These are phyloP conservation scores for Graphilbum fragrans DNA, from an alignment of 2,329 filamentous ascomycete genomes.

Conservation along the genomic window DNA sequence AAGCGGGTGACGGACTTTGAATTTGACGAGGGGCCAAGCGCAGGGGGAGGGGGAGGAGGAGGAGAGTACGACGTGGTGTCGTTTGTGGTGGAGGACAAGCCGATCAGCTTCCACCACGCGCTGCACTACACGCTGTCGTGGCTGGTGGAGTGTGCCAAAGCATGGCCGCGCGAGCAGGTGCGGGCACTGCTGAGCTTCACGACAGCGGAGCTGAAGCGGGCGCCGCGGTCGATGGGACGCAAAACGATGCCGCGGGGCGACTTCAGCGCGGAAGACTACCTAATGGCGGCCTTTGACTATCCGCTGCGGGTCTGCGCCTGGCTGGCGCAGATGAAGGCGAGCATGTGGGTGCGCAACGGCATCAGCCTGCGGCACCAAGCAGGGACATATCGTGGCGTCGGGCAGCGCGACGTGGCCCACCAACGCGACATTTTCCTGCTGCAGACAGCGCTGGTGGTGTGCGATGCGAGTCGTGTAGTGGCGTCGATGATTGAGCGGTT, in stretches of 20 bases:
- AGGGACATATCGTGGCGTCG: conserved; percentile 80
- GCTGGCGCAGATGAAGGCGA: conserved; percentile 95
- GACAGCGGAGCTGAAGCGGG: conserved; percentile 54
- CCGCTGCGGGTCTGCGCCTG: conserved; percentile 88
- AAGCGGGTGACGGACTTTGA: conserved; percentile 68
- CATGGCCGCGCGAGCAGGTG: conserved; percentile 56
- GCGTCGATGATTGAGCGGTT: conserved; percentile 88
- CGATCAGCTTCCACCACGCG: conserved; percentile 95
- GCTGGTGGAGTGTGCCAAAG: conserved; percentile 81
- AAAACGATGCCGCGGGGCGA: conserved; percentile 44
- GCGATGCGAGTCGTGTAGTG: conserved; percentile 70
- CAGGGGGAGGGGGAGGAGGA: too few species aligned
- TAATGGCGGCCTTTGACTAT: conserved; percentile 84
- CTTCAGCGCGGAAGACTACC: conserved; percentile 59
- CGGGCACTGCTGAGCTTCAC: conserved; percentile 60
- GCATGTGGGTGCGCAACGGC: conserved; percentile 97
- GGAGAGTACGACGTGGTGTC: conserved; percentile 56
- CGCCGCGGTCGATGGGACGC: conserved; percentile 48
- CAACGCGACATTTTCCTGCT: conserved; percentile 91
- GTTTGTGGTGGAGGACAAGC: conserved; percentile 77
- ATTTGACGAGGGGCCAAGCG: conserved; percentile 48
- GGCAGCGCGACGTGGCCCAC: conserved; percentile 82
- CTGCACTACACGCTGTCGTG: conserved; percentile 94
- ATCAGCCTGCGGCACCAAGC: conserved; percentile 94
- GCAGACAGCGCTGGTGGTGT: conserved; percentile 81